Conservation (phyloP, 1,139 yeast species). For the Nakaseomyces nivariensis region DNA sequence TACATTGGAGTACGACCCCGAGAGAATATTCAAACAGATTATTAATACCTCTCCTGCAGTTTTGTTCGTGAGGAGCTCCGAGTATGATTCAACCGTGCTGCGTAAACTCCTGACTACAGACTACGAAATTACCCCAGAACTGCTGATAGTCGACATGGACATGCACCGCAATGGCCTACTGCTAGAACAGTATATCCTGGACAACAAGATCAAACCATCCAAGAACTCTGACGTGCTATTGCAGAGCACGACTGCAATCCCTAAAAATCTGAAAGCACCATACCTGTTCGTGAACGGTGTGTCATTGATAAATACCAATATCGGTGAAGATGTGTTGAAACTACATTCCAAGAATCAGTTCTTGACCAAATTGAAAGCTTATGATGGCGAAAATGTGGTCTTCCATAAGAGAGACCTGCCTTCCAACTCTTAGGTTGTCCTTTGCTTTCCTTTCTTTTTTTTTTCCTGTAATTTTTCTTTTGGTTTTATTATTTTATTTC, state of each 20-base stretch:
- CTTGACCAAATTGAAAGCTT: conserved; percentile 10
- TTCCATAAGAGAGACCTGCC: conserved; percentile 15
- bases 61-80: conserved; percentile 13
- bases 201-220: conserved; percentile 6
- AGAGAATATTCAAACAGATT: conserved; percentile 12
- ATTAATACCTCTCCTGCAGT: conserved; percentile 18
- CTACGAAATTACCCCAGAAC: conserved; percentile 59
- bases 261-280: conserved; percentile 9
- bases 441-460: background rate
- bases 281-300: conserved; percentile 22
- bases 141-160: conserved; percentile 63
- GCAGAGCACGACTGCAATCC: conserved; percentile 3
- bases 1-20: conserved; percentile 4
- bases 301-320: conserved; percentile 14
- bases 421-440: conserved; percentile 16
- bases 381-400: conserved; percentile 14
- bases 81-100: conserved; percentile 42
- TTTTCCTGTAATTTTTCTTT: background rate
- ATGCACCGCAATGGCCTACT: conserved; percentile 48
- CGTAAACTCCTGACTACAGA: conserved; percentile 47
- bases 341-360: conserved; percentile 11
- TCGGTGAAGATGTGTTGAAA: conserved; percentile 12
- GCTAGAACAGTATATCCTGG: conserved; percentile 39
- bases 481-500: background rate
- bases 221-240: background rate